Evolutionary conservation across 192 early-diverging fungal genomes (phyloP), one percentile per base, ranked within the genome.

Genomic region (Linnemannia elongata): DNA sequence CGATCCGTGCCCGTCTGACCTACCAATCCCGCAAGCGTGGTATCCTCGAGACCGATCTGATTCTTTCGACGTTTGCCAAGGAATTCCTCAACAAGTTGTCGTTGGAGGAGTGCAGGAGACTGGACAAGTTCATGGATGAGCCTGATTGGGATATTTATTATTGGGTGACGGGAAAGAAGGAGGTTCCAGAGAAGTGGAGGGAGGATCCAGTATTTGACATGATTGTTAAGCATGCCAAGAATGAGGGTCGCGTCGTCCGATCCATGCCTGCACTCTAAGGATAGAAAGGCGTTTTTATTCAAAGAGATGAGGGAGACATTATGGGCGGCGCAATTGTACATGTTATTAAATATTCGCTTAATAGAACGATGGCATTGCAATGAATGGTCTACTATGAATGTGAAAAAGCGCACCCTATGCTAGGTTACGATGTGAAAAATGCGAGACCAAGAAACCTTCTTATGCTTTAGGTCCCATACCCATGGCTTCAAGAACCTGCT

Each of bases 111-210:
- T 88, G 99, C 80, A 83, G 82, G 9, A 94, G 97, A 74, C 94
- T 96, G 73, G 98, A 98, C 78, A 74, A 88, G 74, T 88, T 99
- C 73, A 88, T 99, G 87, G 95, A 97, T 80, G 93, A 94, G 68
- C 93, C 94, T 18, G 98, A 99, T 87, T 99, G 98, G 98, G 98
- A 99, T 87, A 96, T 99, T 69, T 99, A 96, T 82, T 97, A 99
- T 82, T 99, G 96, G 96, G 93, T 93, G 4, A 96, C 93, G 0
- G 82, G 88, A 35, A 94, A 95, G 80, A 96, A 94, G 55, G 80
- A 80, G 36, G 82, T 91, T 12, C 96, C 96, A 6, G 89, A 92
- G n/a, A 55, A 78, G 3, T 89, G 94, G 68, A 73, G 81, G 55
- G 72, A 75, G 0, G 93, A 92, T 86, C 33, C 77, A 0, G 92